A percentile compares a stretch with the other conserved stretches of the same genome.
Conservation (phyloP, 306 rosid species). For the Rubus idaeus region DNA sequence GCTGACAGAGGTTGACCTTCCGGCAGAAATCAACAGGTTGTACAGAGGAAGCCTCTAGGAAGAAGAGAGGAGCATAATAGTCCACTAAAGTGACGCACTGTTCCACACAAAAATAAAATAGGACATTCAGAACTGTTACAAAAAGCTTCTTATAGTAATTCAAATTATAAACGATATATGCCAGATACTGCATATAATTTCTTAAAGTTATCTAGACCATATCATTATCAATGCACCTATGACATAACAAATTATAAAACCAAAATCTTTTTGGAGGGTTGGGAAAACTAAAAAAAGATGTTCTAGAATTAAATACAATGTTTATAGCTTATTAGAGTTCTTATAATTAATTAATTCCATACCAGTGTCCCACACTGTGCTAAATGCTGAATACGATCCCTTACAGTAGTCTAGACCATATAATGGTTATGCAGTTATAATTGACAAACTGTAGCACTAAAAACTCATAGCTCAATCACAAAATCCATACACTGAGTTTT, state of each 20-base stretch:
- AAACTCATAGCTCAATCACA: not conserved
- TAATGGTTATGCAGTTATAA: not conserved
- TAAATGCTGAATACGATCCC: not conserved
- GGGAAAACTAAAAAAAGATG: not conserved
- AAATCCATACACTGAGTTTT: not conserved
- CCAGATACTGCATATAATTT: not conserved
- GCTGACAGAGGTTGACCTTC: slow-evolving; percentile 62
- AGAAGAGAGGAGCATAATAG: slow-evolving; percentile 77
- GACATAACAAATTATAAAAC: too few relatives aligned
- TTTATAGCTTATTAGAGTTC: not conserved
- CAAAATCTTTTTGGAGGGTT: not conserved
- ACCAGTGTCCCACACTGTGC: not conserved
- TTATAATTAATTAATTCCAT: not conserved
- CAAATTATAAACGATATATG: not conserved
- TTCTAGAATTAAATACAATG: not conserved
- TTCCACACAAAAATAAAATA: slow-evolving; percentile 11
- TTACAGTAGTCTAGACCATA: not conserved
- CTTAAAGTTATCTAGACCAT: not conserved
- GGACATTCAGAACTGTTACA: not conserved
- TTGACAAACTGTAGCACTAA: not conserved
- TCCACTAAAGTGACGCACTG: slow-evolving; percentile 83
- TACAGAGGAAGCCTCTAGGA: slow-evolving; percentile 52
- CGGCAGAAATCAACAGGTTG: slow-evolving; percentile 65
- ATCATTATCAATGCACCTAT: not conserved
- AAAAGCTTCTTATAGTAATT: not conserved